A percentile compares a stretch with the other conserved stretches of the same genome.
phyloP scores from a whole-genome alignment of 2,329 filamentous ascomycete species.

The Xylaria polymorpha region DNA sequence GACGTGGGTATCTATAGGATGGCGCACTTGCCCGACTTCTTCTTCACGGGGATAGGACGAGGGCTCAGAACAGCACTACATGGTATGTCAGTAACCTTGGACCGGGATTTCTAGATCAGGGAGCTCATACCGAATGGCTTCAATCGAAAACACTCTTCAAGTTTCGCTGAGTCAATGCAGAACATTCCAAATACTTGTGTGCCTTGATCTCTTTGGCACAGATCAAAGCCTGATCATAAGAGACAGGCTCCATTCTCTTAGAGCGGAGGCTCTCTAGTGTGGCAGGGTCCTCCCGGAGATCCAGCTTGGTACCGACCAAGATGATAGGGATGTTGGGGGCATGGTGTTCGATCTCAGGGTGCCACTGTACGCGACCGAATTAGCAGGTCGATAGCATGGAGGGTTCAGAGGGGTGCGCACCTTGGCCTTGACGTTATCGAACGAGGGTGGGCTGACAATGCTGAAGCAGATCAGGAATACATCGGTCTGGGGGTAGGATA shows the following conservation, averaged over 20 bases:
- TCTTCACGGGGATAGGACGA: conserved; percentile 66
- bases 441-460: conserved; percentile 96
- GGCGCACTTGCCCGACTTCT: conserved; percentile 75
- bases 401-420: conserved; percentile 61
- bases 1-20: conserved; percentile 65
- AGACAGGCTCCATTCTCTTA: conserved; percentile 97
- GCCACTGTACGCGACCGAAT: conserved; percentile 73
- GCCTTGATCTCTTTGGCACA: conserved; percentile 95
- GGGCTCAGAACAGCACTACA: conserved; percentile 78
- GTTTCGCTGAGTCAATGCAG: conserved; percentile 94
- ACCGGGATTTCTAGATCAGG: conserved; percentile 46
- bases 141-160: conserved; percentile 98
- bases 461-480: conserved; percentile 99
- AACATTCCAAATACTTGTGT: conserved; percentile 98
- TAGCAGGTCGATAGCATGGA: conserved; percentile 22
- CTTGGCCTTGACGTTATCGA: conserved; percentile 99
- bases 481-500: conserved; percentile 98
- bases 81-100: conserved; percentile 37
- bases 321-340: conserved; percentile 96
- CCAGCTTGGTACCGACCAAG: conserved; percentile 95
- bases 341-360: conserved; percentile 96
- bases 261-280: conserved; percentile 85
- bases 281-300: conserved; percentile 87
- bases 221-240: conserved; percentile 89
- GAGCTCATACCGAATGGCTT: conserved; percentile 87